Evolutionary conservation across 2,329 filamentous ascomycete species (phyloP).

Genomic region (Fulvia fulva): DNA sequence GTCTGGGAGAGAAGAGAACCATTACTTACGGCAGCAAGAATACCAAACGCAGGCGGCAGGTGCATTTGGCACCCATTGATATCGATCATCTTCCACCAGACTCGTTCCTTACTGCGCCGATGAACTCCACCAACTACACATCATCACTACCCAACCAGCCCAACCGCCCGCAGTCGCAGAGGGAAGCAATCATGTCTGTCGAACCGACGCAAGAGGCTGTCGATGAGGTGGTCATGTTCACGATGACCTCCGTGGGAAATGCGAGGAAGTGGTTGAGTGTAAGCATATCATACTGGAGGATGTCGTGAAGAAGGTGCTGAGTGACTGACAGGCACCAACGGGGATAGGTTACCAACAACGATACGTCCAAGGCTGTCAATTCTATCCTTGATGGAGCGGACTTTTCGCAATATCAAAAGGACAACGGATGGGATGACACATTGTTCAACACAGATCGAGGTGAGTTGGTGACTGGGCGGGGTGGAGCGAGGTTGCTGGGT

Average conservation of each 20-base stretch:
- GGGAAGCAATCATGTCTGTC: constrained; percentile 25
- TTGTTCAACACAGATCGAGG: constrained; percentile 25
- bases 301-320: not conserved
- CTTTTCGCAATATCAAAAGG: constrained; percentile 24
- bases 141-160: constrained; percentile 3
- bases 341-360: constrained; percentile 30
- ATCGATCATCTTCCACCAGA: not conserved
- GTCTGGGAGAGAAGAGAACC: not conserved
- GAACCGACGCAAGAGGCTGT: constrained; percentile 28
- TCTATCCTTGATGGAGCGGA: constrained; percentile 33
- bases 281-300: not conserved
- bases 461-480: not conserved
- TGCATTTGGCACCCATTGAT: not conserved
- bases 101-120: constrained; percentile 18
- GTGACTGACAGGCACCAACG: not conserved
- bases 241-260: constrained; percentile 11
- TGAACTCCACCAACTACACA: constrained; percentile 10
- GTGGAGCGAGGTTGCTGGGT: not conserved
- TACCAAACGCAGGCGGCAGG: not conserved
- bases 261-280: constrained; percentile 13
- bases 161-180: constrained; percentile 18
- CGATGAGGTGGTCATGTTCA: constrained; percentile 21
- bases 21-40: not conserved
- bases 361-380: constrained; percentile 27
- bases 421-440: constrained; percentile 29